Evolutionary conservation across 768 basidiomycete species (phyloP), one percentile per base, ranked within the genome.

Genomic region (Coprinopsis sp.): DNA sequence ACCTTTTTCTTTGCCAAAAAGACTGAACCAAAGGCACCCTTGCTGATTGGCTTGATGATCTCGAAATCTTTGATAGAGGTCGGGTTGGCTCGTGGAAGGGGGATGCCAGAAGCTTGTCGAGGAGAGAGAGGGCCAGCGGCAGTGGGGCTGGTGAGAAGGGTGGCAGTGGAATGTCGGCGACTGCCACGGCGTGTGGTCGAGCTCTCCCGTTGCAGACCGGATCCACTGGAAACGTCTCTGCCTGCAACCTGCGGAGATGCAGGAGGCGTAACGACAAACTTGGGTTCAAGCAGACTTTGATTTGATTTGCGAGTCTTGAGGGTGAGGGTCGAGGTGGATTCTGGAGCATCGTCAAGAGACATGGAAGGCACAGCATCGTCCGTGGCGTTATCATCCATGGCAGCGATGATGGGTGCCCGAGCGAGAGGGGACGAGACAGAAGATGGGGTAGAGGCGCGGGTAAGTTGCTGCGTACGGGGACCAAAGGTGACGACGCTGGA

Each of bases 21-120:
- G 44, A 99, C 96, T 7, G 93, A 93, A 13, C 96, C 96, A 62
- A 99, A 98, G 2, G 96, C 96, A 44, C 96, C 96, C 61, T 97
- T 97, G 64, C 89, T 92, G 63, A 99, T 99, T 3, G 96, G 96
- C 65, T 99, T 99, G 74, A 99, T 95, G 60, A 99, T 84, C 59
- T 98, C 95, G 58, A 99, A 99, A 64, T 99, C 96, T 65, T 93
- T 97, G 68, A 98, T 97, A 4, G 94, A 95, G 3, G 94, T 87
- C 1, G 90, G 82, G 10, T 81, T 83, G 14, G 88, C 81, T 21
- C 91, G 79, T 25, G 90, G 77, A 30, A 88, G 65, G 1, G 92
- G 89, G 1, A 82, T 84, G 6, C 78, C 73, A 4, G 92, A 82
- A 6, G 88, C 74, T 48, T 95, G 80, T 21, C 95, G 79, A 25